Percentiles rank a stretch among this genome's conserved stretches.
phyloP scores from a whole-genome alignment of 306 rosid species.

The Quercus robur region DNA sequence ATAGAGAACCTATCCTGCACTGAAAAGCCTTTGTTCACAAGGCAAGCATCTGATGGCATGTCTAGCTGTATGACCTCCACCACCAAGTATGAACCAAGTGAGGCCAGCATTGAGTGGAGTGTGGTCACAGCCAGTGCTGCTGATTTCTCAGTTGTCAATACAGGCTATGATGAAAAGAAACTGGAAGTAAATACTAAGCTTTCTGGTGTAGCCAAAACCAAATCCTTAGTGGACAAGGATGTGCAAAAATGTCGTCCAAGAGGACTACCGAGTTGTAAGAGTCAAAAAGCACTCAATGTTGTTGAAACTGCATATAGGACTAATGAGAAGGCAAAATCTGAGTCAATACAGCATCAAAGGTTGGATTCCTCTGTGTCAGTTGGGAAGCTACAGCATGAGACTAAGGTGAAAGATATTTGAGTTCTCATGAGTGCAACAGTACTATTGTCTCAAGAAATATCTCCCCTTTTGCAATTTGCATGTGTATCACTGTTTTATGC shows the following conservation, averaged over 20 bases:
- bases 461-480: background rate
- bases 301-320: conserved; percentile 20
- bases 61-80: conserved; percentile 21
- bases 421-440: background rate
- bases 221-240: conserved; percentile 6
- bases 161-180: conserved; percentile 30
- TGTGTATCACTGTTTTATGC: background rate
- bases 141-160: conserved; percentile 4
- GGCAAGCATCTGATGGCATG: conserved; percentile 26
- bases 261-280: conserved; percentile 30
- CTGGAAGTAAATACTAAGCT: background rate
- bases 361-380: conserved; percentile 5
- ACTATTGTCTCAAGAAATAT: background rate
- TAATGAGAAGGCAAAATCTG: conserved; percentile 5
- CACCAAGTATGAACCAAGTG: conserved; percentile 33
- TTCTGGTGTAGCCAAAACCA: background rate
- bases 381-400: background rate
- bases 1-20: conserved; percentile 33
- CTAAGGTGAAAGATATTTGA: background rate
- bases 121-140: conserved; percentile 30
- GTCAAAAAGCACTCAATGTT: conserved; percentile 28
- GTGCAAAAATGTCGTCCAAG: conserved; percentile 8
- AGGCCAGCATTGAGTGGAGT: conserved; percentile 39
- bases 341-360: background rate
- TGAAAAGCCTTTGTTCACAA: background rate